Evolutionary conservation across 1,139 yeast species (phyloP).

Genomic region (Wickerhamomyces sp.): DNA sequence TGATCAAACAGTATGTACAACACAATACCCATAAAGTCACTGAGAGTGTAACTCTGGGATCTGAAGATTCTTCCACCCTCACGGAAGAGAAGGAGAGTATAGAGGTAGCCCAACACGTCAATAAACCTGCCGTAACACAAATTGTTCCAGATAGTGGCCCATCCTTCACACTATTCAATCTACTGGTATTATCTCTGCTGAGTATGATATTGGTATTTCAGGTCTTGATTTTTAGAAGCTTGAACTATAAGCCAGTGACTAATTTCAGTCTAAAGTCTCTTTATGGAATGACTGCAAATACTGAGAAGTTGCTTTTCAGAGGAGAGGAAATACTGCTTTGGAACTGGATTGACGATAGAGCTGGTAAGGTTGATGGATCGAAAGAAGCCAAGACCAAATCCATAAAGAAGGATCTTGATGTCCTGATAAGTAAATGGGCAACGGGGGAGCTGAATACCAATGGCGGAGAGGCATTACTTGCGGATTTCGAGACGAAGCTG

Average conservation of each 20-base stretch:
- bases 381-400: constrained; percentile 8
- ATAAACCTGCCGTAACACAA: not conserved
- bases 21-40: constrained; percentile 9
- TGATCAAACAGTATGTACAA: constrained; percentile 8
- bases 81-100: constrained; percentile 1
- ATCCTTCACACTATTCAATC: constrained; percentile 5
- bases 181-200: constrained; percentile 8
- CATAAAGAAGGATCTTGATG: constrained; percentile 19
- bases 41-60: not conserved
- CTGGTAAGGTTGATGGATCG: constrained; percentile 11
- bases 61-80: constrained; percentile 6
- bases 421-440: constrained; percentile 17
- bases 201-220: constrained; percentile 9
- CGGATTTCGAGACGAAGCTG: constrained; percentile 12
- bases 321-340: constrained; percentile 21
- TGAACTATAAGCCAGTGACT: not conserved
- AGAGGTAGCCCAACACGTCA: not conserved
- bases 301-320: constrained; percentile 13
- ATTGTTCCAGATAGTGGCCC: no score
- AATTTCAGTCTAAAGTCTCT: constrained; percentile 1
- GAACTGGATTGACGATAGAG: constrained; percentile 25
- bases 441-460: constrained; percentile 12
- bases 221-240: constrained; percentile 6
- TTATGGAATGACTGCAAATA: constrained; percentile 1
- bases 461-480: constrained; percentile 11